Percentiles rank a stretch among this genome's conserved stretches.
phyloP scores from a whole-genome alignment of 805 yeast species.

The Yarrowia keelungensis region DNA sequence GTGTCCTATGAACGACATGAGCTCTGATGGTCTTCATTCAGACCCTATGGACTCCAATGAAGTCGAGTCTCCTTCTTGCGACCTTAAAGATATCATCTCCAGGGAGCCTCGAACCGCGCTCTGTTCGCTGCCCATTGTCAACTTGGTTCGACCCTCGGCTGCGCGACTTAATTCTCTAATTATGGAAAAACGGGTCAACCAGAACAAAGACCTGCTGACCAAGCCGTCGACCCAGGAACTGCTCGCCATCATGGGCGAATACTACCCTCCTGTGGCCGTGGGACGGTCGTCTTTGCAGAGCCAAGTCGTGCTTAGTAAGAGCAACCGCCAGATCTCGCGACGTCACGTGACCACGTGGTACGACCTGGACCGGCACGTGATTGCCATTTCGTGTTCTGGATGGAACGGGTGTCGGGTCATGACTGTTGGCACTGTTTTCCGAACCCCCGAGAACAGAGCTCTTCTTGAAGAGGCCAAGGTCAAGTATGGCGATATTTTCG shows the following conservation, averaged over 20 bases:
- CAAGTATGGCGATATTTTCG: slow-evolving; percentile 35
- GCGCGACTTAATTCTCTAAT: slow-evolving; percentile 10
- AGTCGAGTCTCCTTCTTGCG: no score
- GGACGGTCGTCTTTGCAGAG: slow-evolving; percentile 75
- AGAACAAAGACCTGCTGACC: slow-evolving; percentile 10
- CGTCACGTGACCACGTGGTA: slow-evolving; percentile 65
- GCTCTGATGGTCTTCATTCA: no score
- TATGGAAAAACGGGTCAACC: slow-evolving; percentile 31
- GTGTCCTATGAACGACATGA: background rate
- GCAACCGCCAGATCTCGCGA: slow-evolving; percentile 67
- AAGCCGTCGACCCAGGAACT: slow-evolving; percentile 16
- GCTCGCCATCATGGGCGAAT: slow-evolving; percentile 35
- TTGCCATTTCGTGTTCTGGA: slow-evolving; percentile 75
- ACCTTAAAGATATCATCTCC: background rate
- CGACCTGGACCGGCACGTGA: slow-evolving; percentile 49
- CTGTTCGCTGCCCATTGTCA: slow-evolving; percentile 24
- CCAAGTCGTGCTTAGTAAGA: slow-evolving; percentile 58
- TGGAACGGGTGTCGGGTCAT: slow-evolving; percentile 77
- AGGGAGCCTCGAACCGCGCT: slow-evolving; percentile 19
- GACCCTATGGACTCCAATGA: no score
- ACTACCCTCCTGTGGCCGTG: slow-evolving; percentile 54
- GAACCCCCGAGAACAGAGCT: slow-evolving; percentile 24
- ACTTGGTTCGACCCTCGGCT: slow-evolving; percentile 21
- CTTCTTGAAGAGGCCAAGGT: slow-evolving; percentile 34
- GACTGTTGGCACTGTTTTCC: background rate